A percentile compares a stretch with the other conserved stretches of the same genome.
Evolutionary conservation across 306 rosid genomes (phyloP).

Genomic region (Medicago lupulina): DNA sequence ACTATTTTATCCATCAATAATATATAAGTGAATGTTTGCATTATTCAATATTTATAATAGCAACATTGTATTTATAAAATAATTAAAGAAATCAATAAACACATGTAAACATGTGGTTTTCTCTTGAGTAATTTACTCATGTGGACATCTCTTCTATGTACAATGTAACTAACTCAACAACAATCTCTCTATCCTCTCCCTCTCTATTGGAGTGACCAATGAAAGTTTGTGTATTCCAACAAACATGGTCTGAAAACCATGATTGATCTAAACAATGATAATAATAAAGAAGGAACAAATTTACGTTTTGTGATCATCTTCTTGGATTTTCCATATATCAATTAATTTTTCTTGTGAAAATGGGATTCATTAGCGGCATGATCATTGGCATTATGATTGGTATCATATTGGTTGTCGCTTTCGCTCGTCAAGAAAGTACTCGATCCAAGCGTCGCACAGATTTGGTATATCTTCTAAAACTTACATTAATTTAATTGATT

Average conservation of each 20-base stretch:
- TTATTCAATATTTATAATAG: no score
- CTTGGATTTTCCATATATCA: constrained; percentile 4
- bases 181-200: not conserved
- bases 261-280: constrained; percentile 35
- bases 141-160: not conserved
- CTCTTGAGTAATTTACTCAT: constrained; percentile 17
- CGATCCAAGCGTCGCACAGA: constrained; percentile 80
- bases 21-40: no score
- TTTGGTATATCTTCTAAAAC: constrained; percentile 53
- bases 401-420: constrained; percentile 61
- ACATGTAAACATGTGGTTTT: constrained; percentile 6
- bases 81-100: constrained; percentile 34
- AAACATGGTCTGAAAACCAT: constrained; percentile 38
- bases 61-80: no score
- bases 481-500: constrained; percentile 17
- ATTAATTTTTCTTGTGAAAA: constrained; percentile 28
- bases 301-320: constrained; percentile 28
- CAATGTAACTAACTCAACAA: constrained; percentile 39
- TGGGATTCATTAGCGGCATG: constrained; percentile 72
- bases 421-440: constrained; percentile 56
- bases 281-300: not conserved
- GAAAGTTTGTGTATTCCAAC: constrained; percentile 37
- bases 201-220: constrained; percentile 21
- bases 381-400: constrained; percentile 74
- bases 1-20: no score